phyloP scores from a whole-genome alignment of 441 rosid genomes.

The Melastoma candidum region DNA sequence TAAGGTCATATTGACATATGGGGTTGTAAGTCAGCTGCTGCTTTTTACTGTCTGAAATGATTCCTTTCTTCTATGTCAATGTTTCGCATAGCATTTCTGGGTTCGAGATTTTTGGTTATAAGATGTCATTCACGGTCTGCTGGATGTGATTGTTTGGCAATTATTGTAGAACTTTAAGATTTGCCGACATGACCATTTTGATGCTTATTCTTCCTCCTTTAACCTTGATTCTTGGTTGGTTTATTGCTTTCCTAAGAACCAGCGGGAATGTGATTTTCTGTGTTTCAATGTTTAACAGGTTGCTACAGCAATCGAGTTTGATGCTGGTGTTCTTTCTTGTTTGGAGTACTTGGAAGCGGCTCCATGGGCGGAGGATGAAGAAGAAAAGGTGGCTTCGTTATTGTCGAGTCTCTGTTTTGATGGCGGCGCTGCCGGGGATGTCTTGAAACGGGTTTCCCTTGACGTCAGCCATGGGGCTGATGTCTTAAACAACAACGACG shows the following conservation, averaged over 20 bases:
- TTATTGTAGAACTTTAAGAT: too few relatives aligned
- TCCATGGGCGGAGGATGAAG: conserved; percentile 99
- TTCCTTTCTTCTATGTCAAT: too few relatives aligned
- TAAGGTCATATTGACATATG: too few relatives aligned
- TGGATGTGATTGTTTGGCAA: too few relatives aligned
- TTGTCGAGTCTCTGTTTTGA: conserved; percentile 79
- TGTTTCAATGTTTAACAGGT: conserved; percentile 41
- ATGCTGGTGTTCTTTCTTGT: conserved; percentile 88
- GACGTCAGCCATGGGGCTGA: conserved; percentile 48
- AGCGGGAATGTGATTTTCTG: conserved; percentile 4
- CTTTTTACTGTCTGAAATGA: too few relatives aligned
- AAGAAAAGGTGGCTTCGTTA: conserved; percentile 70
- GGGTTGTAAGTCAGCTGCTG: too few relatives aligned
- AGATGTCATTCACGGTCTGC: too few relatives aligned
- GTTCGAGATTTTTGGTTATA: too few relatives aligned
- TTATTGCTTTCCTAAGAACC: neutral
- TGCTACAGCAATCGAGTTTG: conserved; percentile 88
- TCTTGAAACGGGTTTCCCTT: conserved; percentile 75
- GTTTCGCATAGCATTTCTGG: too few relatives aligned
- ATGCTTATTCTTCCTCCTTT: neutral
- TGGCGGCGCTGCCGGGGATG: conserved; percentile 85
- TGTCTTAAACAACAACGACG: conserved; percentile 47
- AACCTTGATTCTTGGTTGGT: too few relatives aligned
- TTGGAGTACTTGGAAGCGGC: conserved; percentile 95
- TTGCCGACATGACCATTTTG: too few relatives aligned